Evolutionary conservation across 2,329 filamentous ascomycete species (phyloP), one percentile per base, ranked within the genome.

Genomic region (Colletotrichum musae): DNA sequence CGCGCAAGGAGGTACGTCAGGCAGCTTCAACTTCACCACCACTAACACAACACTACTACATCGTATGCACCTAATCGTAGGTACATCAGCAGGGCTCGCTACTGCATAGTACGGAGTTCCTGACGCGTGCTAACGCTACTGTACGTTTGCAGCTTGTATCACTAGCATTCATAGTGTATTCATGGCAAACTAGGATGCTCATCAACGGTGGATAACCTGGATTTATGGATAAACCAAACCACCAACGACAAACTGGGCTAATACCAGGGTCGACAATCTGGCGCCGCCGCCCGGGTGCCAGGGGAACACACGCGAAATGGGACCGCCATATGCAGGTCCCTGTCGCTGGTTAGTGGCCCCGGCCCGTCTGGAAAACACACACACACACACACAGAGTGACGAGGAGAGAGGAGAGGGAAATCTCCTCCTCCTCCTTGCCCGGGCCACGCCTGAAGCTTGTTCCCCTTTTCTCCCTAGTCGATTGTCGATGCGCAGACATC

Each of bases 401-500:
- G 39, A 18, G 28, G 54, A 28, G 41, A 41, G 39, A 15, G 43
- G 21, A 26, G 47, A 66, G 24, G 28, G 58, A 69, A 69, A 65
- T 57, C 67, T 70, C 62, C 50, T 70, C 52, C 62, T 56, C 50
- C 57, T 70, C 62, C 50, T 70, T 57, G 67, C 62, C 50, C 57
- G 52, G 57, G 56, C 67, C 45, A 70, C 62, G 62, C 67, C 67
- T 70, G 67, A 70, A 67, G 67, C 62, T 70, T 67, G 62, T 67
- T 70, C 67, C 67, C 62, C 67, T 39, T 70, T 70, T 70, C 67
- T 67, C 57, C 36, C 63, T 70, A 70, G 67, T 61, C 54, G 32
- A 58, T 56, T 58, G 62, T 67, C 67, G 67, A 70, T 70, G 67
- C 67, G 67, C 67, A 70, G 66, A 66, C 62, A 61, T 51, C 51